These are phyloP conservation scores for Ocimum tenuiflorum DNA, from an alignment of 257 asterid species.

Conservation along the genomic window DNA sequence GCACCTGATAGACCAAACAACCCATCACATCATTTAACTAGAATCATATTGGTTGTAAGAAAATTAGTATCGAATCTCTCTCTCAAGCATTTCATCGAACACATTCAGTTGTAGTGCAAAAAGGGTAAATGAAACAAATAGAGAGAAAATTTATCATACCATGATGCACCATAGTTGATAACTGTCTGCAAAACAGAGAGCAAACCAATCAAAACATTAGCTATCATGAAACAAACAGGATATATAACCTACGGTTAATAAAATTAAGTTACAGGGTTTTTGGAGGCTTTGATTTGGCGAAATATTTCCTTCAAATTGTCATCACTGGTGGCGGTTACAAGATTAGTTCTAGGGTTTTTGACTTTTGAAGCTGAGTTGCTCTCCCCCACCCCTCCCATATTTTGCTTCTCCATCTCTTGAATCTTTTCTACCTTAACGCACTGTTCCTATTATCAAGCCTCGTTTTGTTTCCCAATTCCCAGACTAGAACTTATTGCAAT, in stretches of 20 bases:
- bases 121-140: too few relatives aligned
- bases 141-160: too few relatives aligned
- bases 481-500: too few relatives aligned
- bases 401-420: neutral
- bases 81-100: slow-evolving; percentile 35
- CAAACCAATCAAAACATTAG: neutral
- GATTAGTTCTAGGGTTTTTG: slow-evolving; percentile 20
- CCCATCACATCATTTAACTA: too few relatives aligned
- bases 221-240: neutral
- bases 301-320: slow-evolving; percentile 59
- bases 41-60: too few relatives aligned
- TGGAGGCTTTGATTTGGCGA: slow-evolving; percentile 52
- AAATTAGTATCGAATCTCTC: too few relatives aligned
- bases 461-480: too few relatives aligned
- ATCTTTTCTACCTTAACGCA: neutral
- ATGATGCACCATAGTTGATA: slow-evolving; percentile 83
- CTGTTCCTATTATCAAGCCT: too few relatives aligned
- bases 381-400: slow-evolving; percentile 15
- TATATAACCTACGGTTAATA: too few relatives aligned
- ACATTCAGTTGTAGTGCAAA: neutral
- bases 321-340: slow-evolving; percentile 44
- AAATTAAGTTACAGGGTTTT: slow-evolving; percentile 38
- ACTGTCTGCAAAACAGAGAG: slow-evolving; percentile 52
- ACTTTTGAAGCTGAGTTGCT: neutral
- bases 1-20: slow-evolving; percentile 45